Evolutionary conservation across 176 grass and related monocot species (phyloP).

Genomic region (Eleusine coracana): DNA sequence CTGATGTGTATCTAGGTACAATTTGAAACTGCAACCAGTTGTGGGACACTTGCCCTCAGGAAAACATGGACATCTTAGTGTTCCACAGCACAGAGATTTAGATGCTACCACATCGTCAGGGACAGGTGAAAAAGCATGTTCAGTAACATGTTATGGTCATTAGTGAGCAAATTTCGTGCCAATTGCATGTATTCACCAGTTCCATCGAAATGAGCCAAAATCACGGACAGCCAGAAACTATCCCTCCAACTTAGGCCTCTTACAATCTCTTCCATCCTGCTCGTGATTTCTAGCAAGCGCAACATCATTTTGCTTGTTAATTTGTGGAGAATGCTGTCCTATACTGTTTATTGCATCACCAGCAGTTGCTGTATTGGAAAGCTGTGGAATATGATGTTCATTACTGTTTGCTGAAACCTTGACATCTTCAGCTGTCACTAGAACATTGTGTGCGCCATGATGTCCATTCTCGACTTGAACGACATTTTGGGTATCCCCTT

Average conservation of each 20-base stretch:
- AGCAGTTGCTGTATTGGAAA: conserved; percentile 40
- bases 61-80: conserved; percentile 17
- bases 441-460: conserved; percentile 35
- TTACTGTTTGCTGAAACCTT: conserved; percentile 42
- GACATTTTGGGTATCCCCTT: conserved; percentile 30
- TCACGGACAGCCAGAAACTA: neutral
- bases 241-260: conserved; percentile 21
- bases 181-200: conserved; percentile 1
- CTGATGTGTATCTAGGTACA: conserved; percentile 18
- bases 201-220: conserved; percentile 8
- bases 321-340: conserved; percentile 12
- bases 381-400: conserved; percentile 28
- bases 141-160: neutral
- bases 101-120: neutral
- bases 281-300: conserved; percentile 28
- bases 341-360: conserved; percentile 29
- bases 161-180: neutral
- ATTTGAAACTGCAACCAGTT: conserved; percentile 9
- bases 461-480: conserved; percentile 52
- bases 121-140: neutral
- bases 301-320: neutral
- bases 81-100: neutral
- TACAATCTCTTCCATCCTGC: conserved; percentile 34
- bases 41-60: neutral
- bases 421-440: conserved; percentile 43